Percentiles rank a stretch among this genome's conserved stretches.
Evolutionary conservation across 2,329 filamentous ascomycete species (phyloP).

Genomic region (Pezicula radicicola): DNA sequence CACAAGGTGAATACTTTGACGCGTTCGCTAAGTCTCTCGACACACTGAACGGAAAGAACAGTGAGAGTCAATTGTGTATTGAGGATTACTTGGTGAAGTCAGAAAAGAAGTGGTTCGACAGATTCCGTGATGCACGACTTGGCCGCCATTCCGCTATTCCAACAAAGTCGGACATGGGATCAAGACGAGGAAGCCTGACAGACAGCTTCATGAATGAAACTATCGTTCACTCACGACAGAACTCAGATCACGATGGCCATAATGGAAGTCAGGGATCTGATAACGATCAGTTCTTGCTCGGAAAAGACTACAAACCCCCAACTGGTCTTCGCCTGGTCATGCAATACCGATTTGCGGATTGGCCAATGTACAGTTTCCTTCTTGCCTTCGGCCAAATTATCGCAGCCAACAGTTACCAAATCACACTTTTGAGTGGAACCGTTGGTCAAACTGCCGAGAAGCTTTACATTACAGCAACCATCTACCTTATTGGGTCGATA

Average conservation of each 20-base stretch:
- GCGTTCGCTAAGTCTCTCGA: constrained; percentile 56
- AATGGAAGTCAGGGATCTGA: not conserved
- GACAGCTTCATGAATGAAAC: constrained; percentile 2
- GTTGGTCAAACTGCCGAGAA: constrained; percentile 56
- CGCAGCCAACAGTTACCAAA: constrained; percentile 64
- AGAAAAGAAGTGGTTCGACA: constrained; percentile 65
- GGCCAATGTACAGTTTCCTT: constrained; percentile 61
- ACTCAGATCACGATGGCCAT: not conserved
- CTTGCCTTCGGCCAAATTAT: constrained; percentile 59
- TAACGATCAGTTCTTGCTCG: constrained; percentile 49
- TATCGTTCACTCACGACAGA: constrained; percentile 3
- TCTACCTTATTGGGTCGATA: constrained; percentile 55
- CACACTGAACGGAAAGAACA: constrained; percentile 50
- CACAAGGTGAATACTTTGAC: constrained; percentile 57
- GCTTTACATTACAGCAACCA: constrained; percentile 57
- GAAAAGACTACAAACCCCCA: constrained; percentile 49
- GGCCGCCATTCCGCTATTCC: constrained; percentile 26
- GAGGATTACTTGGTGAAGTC: constrained; percentile 62
- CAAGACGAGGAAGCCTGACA: not conserved
- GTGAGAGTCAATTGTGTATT: constrained; percentile 57
- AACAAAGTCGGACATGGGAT: not conserved
- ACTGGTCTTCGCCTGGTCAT: constrained; percentile 53
- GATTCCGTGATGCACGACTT: constrained; percentile 55
- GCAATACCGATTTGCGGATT: constrained; percentile 55
- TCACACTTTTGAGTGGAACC: constrained; percentile 62